Evolutionary conservation across 2,329 filamentous ascomycete species (phyloP).

Genomic region (Aspergillus sp.): DNA sequence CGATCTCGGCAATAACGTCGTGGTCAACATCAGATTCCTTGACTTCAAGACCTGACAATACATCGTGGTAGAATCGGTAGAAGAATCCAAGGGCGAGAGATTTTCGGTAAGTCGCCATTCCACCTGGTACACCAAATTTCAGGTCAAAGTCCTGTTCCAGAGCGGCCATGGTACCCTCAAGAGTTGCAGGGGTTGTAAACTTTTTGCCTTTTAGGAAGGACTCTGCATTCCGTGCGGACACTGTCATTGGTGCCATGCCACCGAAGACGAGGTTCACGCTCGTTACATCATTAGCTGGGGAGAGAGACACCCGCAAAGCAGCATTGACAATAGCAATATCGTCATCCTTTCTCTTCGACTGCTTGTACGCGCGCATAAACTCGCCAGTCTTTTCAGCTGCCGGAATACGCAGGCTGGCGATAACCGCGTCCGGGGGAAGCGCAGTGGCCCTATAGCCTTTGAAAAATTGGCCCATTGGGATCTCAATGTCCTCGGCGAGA

Average conservation of each 20-base stretch:
- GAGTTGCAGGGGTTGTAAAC: slow-evolving; percentile 75
- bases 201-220: slow-evolving; percentile 73
- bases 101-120: slow-evolving; percentile 95
- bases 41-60: slow-evolving; percentile 59
- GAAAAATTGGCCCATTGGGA: slow-evolving; percentile 93
- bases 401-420: slow-evolving; percentile 84
- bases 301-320: slow-evolving; percentile 72
- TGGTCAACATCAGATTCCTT: slow-evolving; percentile 59
- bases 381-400: slow-evolving; percentile 72
- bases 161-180: slow-evolving; percentile 86
- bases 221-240: slow-evolving; percentile 78
- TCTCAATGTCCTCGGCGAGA: slow-evolving; percentile 68
- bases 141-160: slow-evolving; percentile 89
- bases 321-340: slow-evolving; percentile 97
- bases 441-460: slow-evolving; percentile 86
- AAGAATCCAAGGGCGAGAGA: slow-evolving; percentile 91
- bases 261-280: slow-evolving; percentile 84
- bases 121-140: slow-evolving; percentile 85
- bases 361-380: slow-evolving; percentile 88
- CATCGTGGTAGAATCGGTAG: slow-evolving; percentile 94
- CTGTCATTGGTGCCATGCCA: slow-evolving; percentile 89
- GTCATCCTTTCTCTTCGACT: slow-evolving; percentile 95
- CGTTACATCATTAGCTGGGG: slow-evolving; percentile 67
- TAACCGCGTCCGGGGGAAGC: slow-evolving; percentile 75
- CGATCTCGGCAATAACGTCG: slow-evolving; percentile 79